Conservation (phyloP, 495 filamentous ascomycete genomes). For the Penicillium herquei region DNA sequence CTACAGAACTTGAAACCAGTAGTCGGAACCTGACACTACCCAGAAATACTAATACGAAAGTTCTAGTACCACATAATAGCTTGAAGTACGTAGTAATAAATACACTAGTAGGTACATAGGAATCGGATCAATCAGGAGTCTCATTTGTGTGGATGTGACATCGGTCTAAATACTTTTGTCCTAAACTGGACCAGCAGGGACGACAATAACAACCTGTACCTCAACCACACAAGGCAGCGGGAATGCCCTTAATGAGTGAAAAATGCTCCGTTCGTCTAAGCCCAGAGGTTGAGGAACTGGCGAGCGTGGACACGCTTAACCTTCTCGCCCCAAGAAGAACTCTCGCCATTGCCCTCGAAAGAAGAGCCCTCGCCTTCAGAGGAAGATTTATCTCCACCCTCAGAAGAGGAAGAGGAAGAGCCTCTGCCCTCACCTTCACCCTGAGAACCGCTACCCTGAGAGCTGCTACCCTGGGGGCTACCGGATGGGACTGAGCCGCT, state of each 20-base stretch:
- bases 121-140: background rate
- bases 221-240: conserved; percentile 13
- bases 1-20: too few relatives aligned
- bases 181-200: conserved; percentile 23
- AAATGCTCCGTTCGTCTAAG: conserved; percentile 10
- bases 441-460: too few relatives aligned
- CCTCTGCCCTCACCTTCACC: background rate
- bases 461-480: too few relatives aligned
- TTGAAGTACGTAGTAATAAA: background rate
- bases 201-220: conserved; percentile 9
- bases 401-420: too few relatives aligned
- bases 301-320: conserved; percentile 31
- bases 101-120: background rate
- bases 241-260: conserved; percentile 13
- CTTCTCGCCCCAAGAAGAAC: background rate
- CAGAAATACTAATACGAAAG: too few relatives aligned
- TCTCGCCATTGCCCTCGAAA: background rate
- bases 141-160: background rate
- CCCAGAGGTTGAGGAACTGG: conserved; percentile 23
- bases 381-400: too few relatives aligned
- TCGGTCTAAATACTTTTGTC: conserved; percentile 9
- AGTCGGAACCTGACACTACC: too few relatives aligned
- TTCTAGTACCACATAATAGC: too few relatives aligned
- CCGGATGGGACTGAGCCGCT: too few relatives aligned
- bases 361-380: too few relatives aligned